Percentiles rank a stretch among this genome's conserved stretches.
phyloP scores from a whole-genome alignment of 805 yeast genomes.

The Teunomyces cretensis region DNA sequence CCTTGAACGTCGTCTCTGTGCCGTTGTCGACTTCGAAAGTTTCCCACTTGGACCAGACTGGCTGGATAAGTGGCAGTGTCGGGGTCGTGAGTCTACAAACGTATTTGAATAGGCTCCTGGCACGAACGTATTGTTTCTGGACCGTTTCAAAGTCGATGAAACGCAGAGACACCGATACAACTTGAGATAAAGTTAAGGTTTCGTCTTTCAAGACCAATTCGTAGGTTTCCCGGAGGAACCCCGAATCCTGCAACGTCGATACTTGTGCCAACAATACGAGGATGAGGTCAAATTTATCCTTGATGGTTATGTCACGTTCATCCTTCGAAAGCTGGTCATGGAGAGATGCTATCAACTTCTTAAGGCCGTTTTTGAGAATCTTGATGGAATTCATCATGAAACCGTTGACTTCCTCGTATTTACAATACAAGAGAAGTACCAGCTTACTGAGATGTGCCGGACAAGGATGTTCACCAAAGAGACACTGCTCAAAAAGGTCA shows the following conservation, averaged over 20 bases:
- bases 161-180: slow-evolving; percentile 45
- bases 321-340: slow-evolving; percentile 8
- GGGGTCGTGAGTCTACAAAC: slow-evolving; percentile 25
- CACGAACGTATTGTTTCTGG: slow-evolving; percentile 55
- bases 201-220: slow-evolving; percentile 42
- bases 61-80: slow-evolving; percentile 5
- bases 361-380: slow-evolving; percentile 18
- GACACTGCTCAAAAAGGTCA: slow-evolving; percentile 71
- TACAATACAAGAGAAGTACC: slow-evolving; percentile 54
- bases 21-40: slow-evolving; percentile 74
- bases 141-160: slow-evolving; percentile 60
- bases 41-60: slow-evolving; percentile 68
- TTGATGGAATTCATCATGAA: slow-evolving; percentile 45
- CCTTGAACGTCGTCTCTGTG: slow-evolving; percentile 66
- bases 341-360: slow-evolving; percentile 8
- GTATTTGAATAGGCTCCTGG: slow-evolving; percentile 57
- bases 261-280: slow-evolving; percentile 6
- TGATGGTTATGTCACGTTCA: slow-evolving; percentile 14
- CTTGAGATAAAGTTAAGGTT: slow-evolving; percentile 41
- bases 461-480: slow-evolving; percentile 34
- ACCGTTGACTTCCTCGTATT: slow-evolving; percentile 61
- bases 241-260: slow-evolving; percentile 13
- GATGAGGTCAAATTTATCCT: slow-evolving; percentile 26
- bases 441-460: slow-evolving; percentile 49
- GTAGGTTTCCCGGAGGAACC: slow-evolving; percentile 36